These are phyloP conservation scores for Xeromyces bisporus DNA, from an alignment of 495 filamentous ascomycete species.

Conservation along the genomic window DNA sequence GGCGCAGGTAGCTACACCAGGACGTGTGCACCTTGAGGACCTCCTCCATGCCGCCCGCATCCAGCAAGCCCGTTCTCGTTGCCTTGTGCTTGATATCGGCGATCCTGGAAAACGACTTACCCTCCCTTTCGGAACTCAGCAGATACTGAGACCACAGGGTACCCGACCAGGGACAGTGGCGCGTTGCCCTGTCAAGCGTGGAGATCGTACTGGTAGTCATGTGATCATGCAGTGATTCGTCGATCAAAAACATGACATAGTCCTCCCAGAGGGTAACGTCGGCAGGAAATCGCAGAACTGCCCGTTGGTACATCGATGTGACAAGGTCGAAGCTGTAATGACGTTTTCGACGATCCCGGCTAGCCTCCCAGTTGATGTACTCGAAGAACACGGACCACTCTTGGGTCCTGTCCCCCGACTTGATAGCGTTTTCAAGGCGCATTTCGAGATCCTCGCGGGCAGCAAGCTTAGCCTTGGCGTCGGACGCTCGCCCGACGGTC, in stretches of 20 bases:
- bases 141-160: constrained; percentile 81
- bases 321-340: constrained; percentile 43
- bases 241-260: constrained; percentile 54
- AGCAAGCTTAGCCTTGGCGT: constrained; percentile 50
- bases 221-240: constrained; percentile 23
- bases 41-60: constrained; percentile 60
- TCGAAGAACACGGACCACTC: constrained; percentile 45
- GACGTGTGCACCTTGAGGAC: constrained; percentile 76
- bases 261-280: constrained; percentile 65
- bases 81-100: constrained; percentile 83
- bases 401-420: constrained; percentile 37
- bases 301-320: constrained; percentile 63
- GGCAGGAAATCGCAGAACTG: constrained; percentile 47
- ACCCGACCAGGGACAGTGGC: constrained; percentile 86
- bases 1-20: constrained; percentile 85
- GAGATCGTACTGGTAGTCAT: constrained; percentile 23
- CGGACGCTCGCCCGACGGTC: constrained; percentile 43
- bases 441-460: constrained; percentile 57
- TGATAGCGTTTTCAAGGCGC: constrained; percentile 40
- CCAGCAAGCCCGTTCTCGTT: constrained; percentile 62
- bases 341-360: constrained; percentile 35
- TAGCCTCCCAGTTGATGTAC: constrained; percentile 75
- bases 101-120: constrained; percentile 57
- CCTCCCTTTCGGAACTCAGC: constrained; percentile 59
- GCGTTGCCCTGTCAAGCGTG: constrained; percentile 58